phyloP scores from a whole-genome alignment of 1,284 basidiomycete genomes.

The Irpex sp. region DNA sequence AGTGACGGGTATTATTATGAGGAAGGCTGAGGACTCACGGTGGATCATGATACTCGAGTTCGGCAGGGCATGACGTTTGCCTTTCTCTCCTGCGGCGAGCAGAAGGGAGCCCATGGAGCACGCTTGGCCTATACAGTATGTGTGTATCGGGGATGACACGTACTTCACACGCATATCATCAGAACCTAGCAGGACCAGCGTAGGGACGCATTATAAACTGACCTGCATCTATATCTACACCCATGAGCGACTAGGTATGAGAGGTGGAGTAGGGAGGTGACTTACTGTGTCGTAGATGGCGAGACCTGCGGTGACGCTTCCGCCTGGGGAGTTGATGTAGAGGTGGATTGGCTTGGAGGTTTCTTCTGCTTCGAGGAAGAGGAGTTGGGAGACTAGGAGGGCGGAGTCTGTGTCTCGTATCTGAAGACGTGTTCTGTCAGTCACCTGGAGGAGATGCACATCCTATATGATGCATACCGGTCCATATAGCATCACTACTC shows the following conservation, averaged over 20 bases:
- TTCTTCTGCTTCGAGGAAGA: constrained; percentile 93
- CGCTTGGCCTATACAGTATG: constrained; percentile 90
- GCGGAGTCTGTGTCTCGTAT: constrained; percentile 83
- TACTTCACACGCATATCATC: constrained; percentile 46
- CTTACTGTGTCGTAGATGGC: constrained; percentile 92
- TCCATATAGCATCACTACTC: constrained; percentile 90
- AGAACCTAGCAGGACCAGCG: not conserved
- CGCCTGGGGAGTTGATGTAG: constrained; percentile 93
- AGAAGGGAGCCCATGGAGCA: constrained; percentile 92
- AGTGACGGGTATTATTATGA: too few relatives aligned
- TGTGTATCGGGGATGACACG: constrained; percentile 89
- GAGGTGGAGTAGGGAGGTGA: not conserved
- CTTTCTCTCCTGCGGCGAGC: constrained; percentile 80
- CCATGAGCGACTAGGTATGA: constrained; percentile 15
- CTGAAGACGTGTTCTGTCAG: constrained; percentile 32
- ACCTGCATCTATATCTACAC: constrained; percentile 65
- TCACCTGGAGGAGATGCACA: not conserved
- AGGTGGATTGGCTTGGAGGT: constrained; percentile 87
- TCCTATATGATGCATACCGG: constrained; percentile 49
- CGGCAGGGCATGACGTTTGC: constrained; percentile 84
- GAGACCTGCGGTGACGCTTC: constrained; percentile 88
- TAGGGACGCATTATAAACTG: constrained; percentile 2
- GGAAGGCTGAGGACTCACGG: constrained; percentile 61
- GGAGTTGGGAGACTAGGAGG: constrained; percentile 80
- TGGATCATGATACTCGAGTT: constrained; percentile 97